Conservation (phyloP, 2,329 filamentous ascomycete genomes). For the Chrysosporium keratinophilum region DNA sequence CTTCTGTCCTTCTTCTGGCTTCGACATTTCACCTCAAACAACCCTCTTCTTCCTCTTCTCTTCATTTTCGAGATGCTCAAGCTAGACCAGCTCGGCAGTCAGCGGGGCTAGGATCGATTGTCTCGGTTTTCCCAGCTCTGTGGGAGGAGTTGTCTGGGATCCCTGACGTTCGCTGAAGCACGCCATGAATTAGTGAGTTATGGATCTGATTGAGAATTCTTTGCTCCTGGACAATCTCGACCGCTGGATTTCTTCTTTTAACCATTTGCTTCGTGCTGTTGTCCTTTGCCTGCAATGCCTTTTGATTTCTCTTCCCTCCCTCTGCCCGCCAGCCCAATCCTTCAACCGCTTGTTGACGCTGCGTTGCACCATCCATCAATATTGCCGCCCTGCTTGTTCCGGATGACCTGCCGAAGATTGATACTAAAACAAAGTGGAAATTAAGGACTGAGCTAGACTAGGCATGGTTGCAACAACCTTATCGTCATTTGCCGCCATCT, state of each 20-base stretch:
- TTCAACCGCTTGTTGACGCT: background rate
- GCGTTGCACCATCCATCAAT: background rate
- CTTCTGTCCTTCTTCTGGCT: background rate
- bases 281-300: background rate
- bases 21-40: background rate
- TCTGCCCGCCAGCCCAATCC: background rate
- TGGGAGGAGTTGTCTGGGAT: slow-evolving; percentile 1
- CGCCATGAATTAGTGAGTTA: slow-evolving; percentile 2
- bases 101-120: slow-evolving; percentile 1
- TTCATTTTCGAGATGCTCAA: background rate
- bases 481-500: background rate
- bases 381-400: background rate
- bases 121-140: background rate
- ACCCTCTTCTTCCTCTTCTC: background rate
- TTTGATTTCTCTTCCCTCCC: background rate
- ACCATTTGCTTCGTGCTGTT: background rate
- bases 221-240: background rate
- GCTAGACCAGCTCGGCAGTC: background rate
- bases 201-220: slow-evolving; percentile 4
- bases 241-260: background rate
- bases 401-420: background rate
- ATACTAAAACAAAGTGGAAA: slow-evolving; percentile 10
- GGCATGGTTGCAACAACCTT: slow-evolving; percentile 2
- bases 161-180: slow-evolving; percentile 7
- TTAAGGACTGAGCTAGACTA: slow-evolving; percentile 7